phyloP scores from a whole-genome alignment of 164 flowering plant genomes.

The Berberis vulgaris region DNA sequence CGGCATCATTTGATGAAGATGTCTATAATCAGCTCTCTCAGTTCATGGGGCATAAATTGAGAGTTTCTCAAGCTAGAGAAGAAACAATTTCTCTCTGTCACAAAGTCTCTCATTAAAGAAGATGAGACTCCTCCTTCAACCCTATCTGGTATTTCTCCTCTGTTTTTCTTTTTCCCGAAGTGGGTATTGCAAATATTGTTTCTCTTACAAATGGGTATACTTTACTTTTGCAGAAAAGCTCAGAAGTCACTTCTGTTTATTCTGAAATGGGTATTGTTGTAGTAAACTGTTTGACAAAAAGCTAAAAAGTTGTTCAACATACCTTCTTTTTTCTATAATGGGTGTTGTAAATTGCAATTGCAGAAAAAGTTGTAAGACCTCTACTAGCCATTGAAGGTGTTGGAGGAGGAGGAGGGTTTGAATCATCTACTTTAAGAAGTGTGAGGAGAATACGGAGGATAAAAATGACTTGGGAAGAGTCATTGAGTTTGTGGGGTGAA shows the following conservation, averaged over 20 bases:
- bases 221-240: background rate
- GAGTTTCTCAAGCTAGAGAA: constrained; percentile 25
- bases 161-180: too few species aligned
- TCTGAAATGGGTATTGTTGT: background rate
- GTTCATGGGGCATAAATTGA: constrained; percentile 56
- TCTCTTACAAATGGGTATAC: background rate
- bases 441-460: constrained; percentile 56
- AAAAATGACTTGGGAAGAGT: constrained; percentile 74
- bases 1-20: constrained; percentile 78
- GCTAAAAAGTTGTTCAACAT: too few species aligned
- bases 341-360: too few species aligned
- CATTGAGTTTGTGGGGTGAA: constrained; percentile 63
- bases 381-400: background rate
- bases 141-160: background rate
- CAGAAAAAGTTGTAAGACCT: too few species aligned
- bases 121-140: background rate
- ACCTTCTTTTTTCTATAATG: too few species aligned
- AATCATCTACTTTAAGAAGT: constrained; percentile 18
- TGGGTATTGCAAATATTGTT: too few species aligned
- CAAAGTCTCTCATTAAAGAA: background rate
- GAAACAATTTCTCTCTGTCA: background rate
- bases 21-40: constrained; percentile 64
- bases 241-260: background rate
- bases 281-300: too few species aligned
- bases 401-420: constrained; percentile 10